Evolutionary conservation across 176 grass and related monocot species (phyloP).

Genomic region (Carex littledalei): DNA sequence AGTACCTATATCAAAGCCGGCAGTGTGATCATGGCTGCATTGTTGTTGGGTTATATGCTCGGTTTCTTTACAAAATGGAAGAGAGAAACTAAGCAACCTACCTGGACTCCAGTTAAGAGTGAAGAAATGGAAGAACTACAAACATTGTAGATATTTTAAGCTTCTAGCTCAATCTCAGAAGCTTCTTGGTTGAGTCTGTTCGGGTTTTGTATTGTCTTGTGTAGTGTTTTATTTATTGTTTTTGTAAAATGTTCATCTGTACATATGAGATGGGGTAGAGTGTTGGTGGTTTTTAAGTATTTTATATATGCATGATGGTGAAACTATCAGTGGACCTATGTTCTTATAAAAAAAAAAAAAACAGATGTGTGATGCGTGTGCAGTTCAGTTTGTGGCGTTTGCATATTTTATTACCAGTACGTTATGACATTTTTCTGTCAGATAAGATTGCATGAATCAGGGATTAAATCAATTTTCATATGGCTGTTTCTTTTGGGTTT

Average conservation of each 20-base stretch:
- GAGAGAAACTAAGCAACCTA: constrained; percentile 36
- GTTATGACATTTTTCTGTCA: neutral
- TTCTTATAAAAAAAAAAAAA: neutral
- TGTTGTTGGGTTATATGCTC: constrained; percentile 48
- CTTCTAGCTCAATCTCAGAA: neutral
- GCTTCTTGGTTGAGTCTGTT: neutral
- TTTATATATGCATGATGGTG: neutral
- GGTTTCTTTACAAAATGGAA: constrained; percentile 50
- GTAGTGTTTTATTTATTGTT: neutral
- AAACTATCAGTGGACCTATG: neutral
- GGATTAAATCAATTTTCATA: neutral
- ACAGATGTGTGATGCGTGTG: neutral
- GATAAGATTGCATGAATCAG: neutral
- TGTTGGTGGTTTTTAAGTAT: neutral
- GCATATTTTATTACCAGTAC: neutral
- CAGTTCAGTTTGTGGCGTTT: neutral
- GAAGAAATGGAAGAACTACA: constrained; percentile 57
- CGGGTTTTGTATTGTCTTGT: neutral
- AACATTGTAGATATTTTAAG: neutral
- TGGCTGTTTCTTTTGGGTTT: neutral
- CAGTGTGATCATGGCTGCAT: constrained; percentile 27
- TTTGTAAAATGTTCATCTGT: constrained; percentile 10
- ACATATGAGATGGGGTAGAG: neutral
- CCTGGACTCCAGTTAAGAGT: constrained; percentile 71
- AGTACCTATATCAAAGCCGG: constrained; percentile 35